Evolutionary conservation across 257 asterid genomes (phyloP), one percentile per base, ranked within the genome.

Genomic region (Linderniella brevidens): DNA sequence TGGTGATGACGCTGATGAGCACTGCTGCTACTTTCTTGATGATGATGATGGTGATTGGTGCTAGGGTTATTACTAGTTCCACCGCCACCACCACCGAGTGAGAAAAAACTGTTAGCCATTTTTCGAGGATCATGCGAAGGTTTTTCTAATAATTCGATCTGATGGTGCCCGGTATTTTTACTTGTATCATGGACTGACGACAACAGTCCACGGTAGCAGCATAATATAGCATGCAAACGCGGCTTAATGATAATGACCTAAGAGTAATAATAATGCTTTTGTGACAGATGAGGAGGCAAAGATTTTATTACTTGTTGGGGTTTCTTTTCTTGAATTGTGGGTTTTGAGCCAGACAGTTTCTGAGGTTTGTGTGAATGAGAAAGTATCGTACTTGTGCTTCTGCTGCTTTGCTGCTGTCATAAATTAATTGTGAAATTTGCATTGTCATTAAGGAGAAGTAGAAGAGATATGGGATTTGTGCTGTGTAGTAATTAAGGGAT

Each of bases 51-150:
- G 32, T n/a, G n/a, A n/a, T 3, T 48, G 12, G 46, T 64, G 51
- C 56, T 49, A 46, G 36, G 59, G 44, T 37, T 51, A 4, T 17
- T 39, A 13, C 43, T 54, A 14, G 64, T 58, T 15, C 35, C 25
- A 0, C 52, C 46, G 0, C 58, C 49, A 0, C 67, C 76, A 7
- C 80, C 68, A 12, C 82, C 76, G 69, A 80, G 70, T 20, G 93
- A 77, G 63, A 77, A 80, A 58, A 80, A 80, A 29, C n/a, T n/a
- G n/a, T 70, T 77, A 46, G 93, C 79, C 93, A 80, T 80, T 54
- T 60, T 13, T 17, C 36, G 11, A 37, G 43, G 29, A n/a, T n/a
- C n/a, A 57, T 52, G 61, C 55, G 48, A 19, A 13, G 42, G n/a
- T n/a, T n/a, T 64, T 54, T 42, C 54, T 48, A 5, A 9, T 17